phyloP scores from a whole-genome alignment of 352 stramenopile genomes.

The Salisapilia sapeloensis region DNA sequence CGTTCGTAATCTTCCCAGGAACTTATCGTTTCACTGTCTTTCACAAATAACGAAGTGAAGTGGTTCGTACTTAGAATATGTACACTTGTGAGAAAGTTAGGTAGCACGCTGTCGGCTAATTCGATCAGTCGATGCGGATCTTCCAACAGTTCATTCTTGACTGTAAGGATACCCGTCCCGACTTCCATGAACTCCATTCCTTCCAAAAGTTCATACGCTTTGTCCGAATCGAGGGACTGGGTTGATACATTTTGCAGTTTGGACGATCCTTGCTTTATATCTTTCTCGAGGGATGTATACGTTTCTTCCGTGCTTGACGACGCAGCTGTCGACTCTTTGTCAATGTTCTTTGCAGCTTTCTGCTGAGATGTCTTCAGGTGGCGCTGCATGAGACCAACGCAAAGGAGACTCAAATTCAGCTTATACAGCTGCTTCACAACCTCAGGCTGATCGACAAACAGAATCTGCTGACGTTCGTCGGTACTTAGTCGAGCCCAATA shows the following conservation, averaged over 20 bases:
- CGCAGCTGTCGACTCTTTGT: background rate
- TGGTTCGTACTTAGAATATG: constrained; percentile 43
- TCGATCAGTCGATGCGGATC: constrained; percentile 39
- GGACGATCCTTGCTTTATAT: background rate
- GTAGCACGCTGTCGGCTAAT: constrained; percentile 41
- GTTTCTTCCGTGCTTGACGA: background rate
- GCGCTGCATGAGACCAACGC: constrained; percentile 68
- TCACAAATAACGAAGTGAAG: constrained; percentile 56
- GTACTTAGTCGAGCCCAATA: constrained; percentile 57
- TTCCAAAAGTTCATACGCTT: constrained; percentile 71
- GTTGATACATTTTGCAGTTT: background rate
- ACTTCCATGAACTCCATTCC: constrained; percentile 84
- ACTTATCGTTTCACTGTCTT: constrained; percentile 62
- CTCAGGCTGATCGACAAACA: constrained; percentile 66
- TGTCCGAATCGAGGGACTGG: constrained; percentile 11
- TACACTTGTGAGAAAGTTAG: constrained; percentile 37
- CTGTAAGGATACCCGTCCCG: constrained; percentile 67
- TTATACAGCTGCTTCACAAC: constrained; percentile 80
- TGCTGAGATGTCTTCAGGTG: constrained; percentile 37
- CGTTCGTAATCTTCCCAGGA: constrained; percentile 70
- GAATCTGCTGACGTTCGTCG: constrained; percentile 47
- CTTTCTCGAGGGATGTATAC: constrained; percentile 1
- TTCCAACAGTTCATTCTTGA: constrained; percentile 74
- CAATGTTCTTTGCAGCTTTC: background rate
- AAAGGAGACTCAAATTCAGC: constrained; percentile 70